phyloP scores from a whole-genome alignment of 2,329 filamentous ascomycete genomes.

The Helotiales sp. region DNA sequence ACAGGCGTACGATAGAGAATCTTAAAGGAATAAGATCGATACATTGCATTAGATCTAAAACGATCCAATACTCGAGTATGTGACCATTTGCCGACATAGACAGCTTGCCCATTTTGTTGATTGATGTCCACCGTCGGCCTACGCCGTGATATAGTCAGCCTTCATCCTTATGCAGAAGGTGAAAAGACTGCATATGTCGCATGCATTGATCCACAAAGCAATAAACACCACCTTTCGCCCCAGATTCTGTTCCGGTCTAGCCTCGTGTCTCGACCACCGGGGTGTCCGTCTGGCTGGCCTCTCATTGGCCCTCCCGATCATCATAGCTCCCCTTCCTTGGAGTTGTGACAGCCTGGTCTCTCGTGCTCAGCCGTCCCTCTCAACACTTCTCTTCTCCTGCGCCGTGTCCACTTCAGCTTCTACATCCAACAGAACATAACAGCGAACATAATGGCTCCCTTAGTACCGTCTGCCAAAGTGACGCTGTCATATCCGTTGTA shows the following conservation, averaged over 20 bases:
- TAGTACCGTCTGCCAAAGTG: conserved; percentile 33
- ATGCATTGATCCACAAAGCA: no score
- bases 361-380: neutral
- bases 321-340: conserved; percentile 5
- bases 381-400: conserved; percentile 8
- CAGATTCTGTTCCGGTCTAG: conserved; percentile 10
- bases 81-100: no score
- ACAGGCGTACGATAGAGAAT: conserved; percentile 10
- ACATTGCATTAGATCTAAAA: neutral
- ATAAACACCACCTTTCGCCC: neutral
- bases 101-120: no score
- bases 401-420: neutral
- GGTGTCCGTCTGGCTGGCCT: neutral
- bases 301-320: conserved; percentile 6
- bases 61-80: no score
- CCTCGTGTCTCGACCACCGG: conserved; percentile 1
- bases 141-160: no score
- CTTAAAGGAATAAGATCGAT: conserved; percentile 1
- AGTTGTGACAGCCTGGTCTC: neutral
- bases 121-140: no score
- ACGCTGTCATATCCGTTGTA: conserved; percentile 81
- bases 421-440: neutral
- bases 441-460: conserved; percentile 29
- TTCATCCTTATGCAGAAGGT: no score
- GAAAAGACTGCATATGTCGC: no score